Evolutionary conservation across 2,329 filamentous ascomycete species (phyloP), one percentile per base, ranked within the genome.

Genomic region (Plectosphaerella sp.): DNA sequence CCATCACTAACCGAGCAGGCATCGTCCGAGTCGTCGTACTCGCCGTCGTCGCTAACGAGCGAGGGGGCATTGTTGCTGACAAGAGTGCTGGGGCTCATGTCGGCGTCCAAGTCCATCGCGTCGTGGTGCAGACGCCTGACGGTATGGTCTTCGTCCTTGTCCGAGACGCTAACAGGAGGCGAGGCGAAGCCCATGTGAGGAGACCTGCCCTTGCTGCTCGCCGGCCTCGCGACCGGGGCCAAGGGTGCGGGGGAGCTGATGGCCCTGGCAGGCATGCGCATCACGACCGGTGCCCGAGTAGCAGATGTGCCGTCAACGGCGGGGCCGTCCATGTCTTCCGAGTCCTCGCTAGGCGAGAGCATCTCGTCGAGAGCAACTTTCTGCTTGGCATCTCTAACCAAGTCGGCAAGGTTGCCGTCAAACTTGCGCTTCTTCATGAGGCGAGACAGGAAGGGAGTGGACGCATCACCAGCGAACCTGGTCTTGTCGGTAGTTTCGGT

Each of bases 1-100:
- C 73, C 72, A 24, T 83, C 83, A 5, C 83, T 86, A 43, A 77
- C 73, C 4, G 78, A 78, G 4, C 82, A 87, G 45, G 76, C 79
- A 54, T 83, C 82, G 52, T 87, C 83, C 2, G 86, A 89, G 51
- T 87, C 85, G 59, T 88, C 87, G 61, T 88, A 89, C 64, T 91
- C 88, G 60, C 87, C 86, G 63, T 91, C 87, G 67, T 92, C 88
- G 68, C 87, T 90, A 63, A 91, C 87, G 47, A 92, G 77, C 60
- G 87, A 91, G 20, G 88, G 88, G 9, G 88, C 87, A 58, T 89
- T 88, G 67, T 90, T 90, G 66, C 86, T 88, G 48, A 86, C 77
- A 45, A 85, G 70, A 0, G 86, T 87, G 60, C 84, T 83, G 5
- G 87, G 87, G 61, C 86, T 89, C 52, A 89, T 68, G 50, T 88